Conservation (phyloP, 2,329 filamentous ascomycete species). For the Alternaria sp. region DNA sequence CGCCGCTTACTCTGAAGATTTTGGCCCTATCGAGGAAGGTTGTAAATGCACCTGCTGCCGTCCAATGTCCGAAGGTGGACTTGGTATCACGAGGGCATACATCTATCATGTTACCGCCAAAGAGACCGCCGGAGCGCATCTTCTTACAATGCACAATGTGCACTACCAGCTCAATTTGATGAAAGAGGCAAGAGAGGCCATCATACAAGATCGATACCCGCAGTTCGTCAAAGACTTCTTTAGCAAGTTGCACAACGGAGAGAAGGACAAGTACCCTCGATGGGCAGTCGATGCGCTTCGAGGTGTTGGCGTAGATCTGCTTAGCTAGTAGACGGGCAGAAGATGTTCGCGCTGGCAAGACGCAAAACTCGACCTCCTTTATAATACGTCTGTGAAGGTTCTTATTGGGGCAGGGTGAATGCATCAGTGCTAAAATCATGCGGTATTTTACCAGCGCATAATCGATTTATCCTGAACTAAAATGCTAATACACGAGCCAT, state of each 20-base stretch:
- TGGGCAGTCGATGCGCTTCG: conserved; percentile 87
- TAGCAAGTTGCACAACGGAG: conserved; percentile 69
- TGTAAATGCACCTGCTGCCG: conserved; percentile 85
- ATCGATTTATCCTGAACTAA: background rate
- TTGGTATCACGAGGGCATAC: conserved; percentile 87
- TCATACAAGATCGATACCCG: conserved; percentile 83
- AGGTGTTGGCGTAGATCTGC: conserved; percentile 72
- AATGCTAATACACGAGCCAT: background rate
- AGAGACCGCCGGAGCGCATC: conserved; percentile 89
- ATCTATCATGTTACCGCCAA: conserved; percentile 92
- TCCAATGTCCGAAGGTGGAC: conserved; percentile 69
- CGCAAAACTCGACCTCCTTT: background rate
- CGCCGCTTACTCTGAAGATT: conserved; percentile 78
- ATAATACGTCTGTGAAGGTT: too few relatives aligned
- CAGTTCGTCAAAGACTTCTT: conserved; percentile 84
- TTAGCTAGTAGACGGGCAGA: conserved; percentile 24
- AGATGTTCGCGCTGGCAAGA: too few relatives aligned
- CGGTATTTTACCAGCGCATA: background rate
- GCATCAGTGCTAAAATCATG: background rate
- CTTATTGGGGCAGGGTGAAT: background rate
- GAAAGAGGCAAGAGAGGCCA: conserved; percentile 75
- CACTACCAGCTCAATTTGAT: conserved; percentile 91
- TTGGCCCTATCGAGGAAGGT: conserved; percentile 81
- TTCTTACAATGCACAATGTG: conserved; percentile 94
- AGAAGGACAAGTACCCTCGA: conserved; percentile 73